Conservation (phyloP, 306 rosid species). For the Prunus davidiana region DNA sequence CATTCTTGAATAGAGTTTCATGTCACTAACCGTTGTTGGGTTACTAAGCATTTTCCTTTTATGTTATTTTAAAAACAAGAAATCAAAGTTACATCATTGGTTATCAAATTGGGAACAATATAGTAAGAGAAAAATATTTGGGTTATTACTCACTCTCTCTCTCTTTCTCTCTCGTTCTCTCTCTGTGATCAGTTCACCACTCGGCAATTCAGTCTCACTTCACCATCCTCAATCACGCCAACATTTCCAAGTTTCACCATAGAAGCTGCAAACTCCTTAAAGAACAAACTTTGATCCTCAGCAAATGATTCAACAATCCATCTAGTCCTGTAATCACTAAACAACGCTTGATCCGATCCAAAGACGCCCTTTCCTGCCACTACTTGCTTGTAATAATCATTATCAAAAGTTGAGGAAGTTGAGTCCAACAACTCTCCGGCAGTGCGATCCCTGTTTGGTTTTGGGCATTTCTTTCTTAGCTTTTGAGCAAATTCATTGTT, state of each 20-base stretch:
- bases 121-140: not conserved
- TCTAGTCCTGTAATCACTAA: conserved; percentile 52
- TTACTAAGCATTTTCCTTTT: not conserved
- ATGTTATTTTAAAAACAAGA: not conserved
- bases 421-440: conserved; percentile 61
- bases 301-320: conserved; percentile 71
- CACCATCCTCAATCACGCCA: conserved; percentile 44
- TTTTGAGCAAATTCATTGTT: conserved; percentile 40
- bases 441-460: conserved; percentile 35
- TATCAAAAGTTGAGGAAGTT: conserved; percentile 70
- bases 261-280: conserved; percentile 52
- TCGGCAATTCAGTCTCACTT: conserved; percentile 59
- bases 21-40: no score
- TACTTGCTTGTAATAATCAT: conserved; percentile 52
- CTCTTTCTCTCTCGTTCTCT: not conserved
- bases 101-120: not conserved
- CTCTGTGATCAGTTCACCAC: conserved; percentile 36
- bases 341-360: conserved; percentile 63
- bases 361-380: conserved; percentile 54
- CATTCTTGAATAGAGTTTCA: no score
- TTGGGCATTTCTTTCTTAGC: conserved; percentile 45
- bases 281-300: conserved; percentile 53
- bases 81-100: not conserved
- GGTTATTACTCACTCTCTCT: not conserved
- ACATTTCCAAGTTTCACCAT: conserved; percentile 70